Evolutionary conservation across 192 early-diverging fungal genomes (phyloP), one percentile per base, ranked within the genome.

Genomic region (Rhizophlyctis rosea): DNA sequence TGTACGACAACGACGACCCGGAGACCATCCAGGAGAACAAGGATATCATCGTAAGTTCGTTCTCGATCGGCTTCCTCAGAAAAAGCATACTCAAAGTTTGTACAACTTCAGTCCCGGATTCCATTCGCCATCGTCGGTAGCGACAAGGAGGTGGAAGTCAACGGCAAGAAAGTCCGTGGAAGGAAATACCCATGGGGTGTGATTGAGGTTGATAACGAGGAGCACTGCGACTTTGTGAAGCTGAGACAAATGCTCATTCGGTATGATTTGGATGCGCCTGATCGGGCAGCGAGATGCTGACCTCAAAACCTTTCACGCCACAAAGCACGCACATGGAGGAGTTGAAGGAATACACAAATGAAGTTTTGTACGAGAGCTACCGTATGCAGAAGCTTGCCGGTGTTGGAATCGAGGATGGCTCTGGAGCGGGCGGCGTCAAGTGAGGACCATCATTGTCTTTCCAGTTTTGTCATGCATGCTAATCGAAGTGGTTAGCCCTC

Each of bases 21-120:
- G 96, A 98, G 72, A 96, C 90, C 2, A 82, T 91, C 50, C 91
- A 95, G 71, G 95, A 99, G 75, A 99, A 98, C 81, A 88, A 88
- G 59, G 94, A 98, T 76, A 86, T 99, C 54, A 86, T 93, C 56
- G 82, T 85, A 67, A 35, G 70, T 61, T 4, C 9, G 23, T 23
- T 13, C 2, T 23, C 28, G 30, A n/a, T 2, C 4, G 27, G 21
- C 21, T 16, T 61, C 4, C 49, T 47, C 54, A 32, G 9, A 36
- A 35, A 28, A 57, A 7, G 9, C 11, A 25, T 25, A 24, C 50
- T 7, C 50, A 21, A n/a, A n/a, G n/a, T n/a, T n/a, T n/a, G n/a
- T n/a, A n/a, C n/a, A n/a, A 30, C 18, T 3, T 53, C 57, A 81
- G 81, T 61, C 63, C 61, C 70, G 76, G 16, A 74, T 85, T 65